These are phyloP conservation scores for Alternaria ethzedia DNA, from an alignment of 2,329 filamentous ascomycete genomes.

Conservation along the genomic window DNA sequence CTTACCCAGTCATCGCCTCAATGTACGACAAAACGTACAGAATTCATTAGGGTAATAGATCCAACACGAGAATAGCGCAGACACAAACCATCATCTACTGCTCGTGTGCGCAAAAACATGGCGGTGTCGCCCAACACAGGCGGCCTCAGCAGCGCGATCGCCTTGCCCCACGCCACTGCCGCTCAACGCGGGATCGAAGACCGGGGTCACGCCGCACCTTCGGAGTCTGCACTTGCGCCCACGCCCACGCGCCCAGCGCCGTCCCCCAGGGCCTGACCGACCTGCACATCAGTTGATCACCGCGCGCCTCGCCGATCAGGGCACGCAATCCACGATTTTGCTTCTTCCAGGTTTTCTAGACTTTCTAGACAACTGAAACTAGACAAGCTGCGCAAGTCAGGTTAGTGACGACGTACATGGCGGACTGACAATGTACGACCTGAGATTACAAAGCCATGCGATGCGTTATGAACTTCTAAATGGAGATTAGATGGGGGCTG, in stretches of 20 bases:
- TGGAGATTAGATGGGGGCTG: not conserved
- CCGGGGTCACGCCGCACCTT: conserved; percentile 2
- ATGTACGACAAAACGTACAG: not conserved
- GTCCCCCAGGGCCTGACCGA: not conserved
- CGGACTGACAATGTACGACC: not conserved
- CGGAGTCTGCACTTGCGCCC: not conserved
- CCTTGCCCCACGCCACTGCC: conserved; percentile 9
- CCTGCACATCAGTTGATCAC: conserved; percentile 4
- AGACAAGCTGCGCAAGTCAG: not conserved
- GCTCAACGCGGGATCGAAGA: conserved; percentile 5
- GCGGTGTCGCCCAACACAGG: not conserved
- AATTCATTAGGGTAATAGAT: not conserved
- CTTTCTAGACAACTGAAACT: not conserved
- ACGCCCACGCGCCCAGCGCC: not conserved
- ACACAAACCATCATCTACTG: not conserved
- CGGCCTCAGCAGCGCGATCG: not conserved
- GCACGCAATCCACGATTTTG: not conserved
- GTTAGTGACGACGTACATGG: not conserved
- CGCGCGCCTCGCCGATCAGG: not conserved
- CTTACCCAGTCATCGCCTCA: not conserved
- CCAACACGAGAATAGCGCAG: not conserved
- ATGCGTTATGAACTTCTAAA: not conserved
- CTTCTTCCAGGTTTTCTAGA: not conserved
- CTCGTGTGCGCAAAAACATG: not conserved
- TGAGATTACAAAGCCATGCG: not conserved